Base-by-base conservation (phyloP, 352 stramenopile genomes). In the Peronospora belbahrii region DNA sequence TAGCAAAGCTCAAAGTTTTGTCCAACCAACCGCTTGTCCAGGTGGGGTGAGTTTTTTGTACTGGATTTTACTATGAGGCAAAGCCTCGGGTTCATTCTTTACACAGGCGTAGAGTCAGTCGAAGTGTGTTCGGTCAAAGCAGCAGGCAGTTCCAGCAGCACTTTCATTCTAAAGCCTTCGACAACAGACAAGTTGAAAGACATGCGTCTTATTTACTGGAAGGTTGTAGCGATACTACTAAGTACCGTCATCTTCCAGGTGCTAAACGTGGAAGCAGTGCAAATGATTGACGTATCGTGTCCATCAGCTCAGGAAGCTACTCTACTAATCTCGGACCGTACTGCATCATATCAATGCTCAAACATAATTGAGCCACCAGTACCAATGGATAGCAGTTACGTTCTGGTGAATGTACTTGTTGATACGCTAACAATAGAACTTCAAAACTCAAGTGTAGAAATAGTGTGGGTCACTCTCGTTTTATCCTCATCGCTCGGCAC, bases 71-170 rank as follows among this genome's bases (percentile, higher is more conserved):
- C 11, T 33, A 33, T 33, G 44, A n/a, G 28, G 15, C 31, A 25
- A 25, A 30, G 10, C 42, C 42, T 60, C 56, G 51, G 52, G 46
- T 66, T 58, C 46, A 66, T 51, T 66, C 39, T 61, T 45, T 61
- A 44, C 42, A 13, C 49, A 24, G 14, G 22, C 49, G 56, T 41
- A 65, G 52, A 65, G 51, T 62, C 57, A 66, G 51, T 62, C 15
- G 32, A 40, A 48, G 17, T 17, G 22, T 28, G 27, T 30, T 31
- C 14, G 25, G 20, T n/a, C 19, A 1, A 39, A 39, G 33, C 39
- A 46, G 42, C 15, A 36, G 34, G 25, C 23, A 22, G 14, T 28
- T 20, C 11, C 41, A 34, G 14, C 52, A 58, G 14, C 52, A 58
- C 47, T 67, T 63, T 40, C n/a, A 46, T 62, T 62, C 32, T 22